These are phyloP conservation scores for Phytophthora podocarpi DNA, from an alignment of 352 stramenopile species.

Conservation along the genomic window DNA sequence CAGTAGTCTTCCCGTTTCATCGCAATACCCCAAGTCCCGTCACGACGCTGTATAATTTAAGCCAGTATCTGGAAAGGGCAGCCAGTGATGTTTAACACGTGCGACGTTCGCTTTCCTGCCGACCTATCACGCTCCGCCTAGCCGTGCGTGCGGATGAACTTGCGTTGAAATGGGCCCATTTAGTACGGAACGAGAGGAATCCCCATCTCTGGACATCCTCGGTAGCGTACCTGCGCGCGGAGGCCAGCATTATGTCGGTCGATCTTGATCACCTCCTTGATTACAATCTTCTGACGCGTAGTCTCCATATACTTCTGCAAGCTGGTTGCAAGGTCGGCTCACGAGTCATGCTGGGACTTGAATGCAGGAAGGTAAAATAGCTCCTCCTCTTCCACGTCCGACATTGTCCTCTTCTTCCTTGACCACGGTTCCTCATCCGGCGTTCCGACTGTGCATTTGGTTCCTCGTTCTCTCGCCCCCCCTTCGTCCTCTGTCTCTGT, in stretches of 20 bases:
- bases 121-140: constrained; percentile 1
- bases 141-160: constrained; percentile 10
- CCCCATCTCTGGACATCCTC: neutral
- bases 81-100: neutral
- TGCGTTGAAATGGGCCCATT: constrained; percentile 3
- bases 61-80: constrained; percentile 14
- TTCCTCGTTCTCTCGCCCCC: too few relatives aligned
- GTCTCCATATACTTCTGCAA: too few relatives aligned
- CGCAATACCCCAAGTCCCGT: constrained; percentile 3
- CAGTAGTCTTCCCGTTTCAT: constrained; percentile 4
- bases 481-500: too few relatives aligned
- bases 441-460: too few relatives aligned
- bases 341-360: too few relatives aligned
- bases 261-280: neutral
- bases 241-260: neutral
- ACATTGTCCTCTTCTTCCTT: too few relatives aligned
- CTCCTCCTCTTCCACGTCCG: too few relatives aligned
- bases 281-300: too few relatives aligned
- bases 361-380: too few relatives aligned
- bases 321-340: too few relatives aligned
- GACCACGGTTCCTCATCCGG: too few relatives aligned
- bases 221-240: neutral
- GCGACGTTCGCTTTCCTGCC: neutral
- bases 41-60: neutral
- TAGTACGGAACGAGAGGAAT: neutral